A percentile compares a stretch with the other conserved stretches of the same genome.
phyloP scores from a whole-genome alignment of 495 filamentous ascomycete species.

The Aspergillus incahuasiensis region DNA sequence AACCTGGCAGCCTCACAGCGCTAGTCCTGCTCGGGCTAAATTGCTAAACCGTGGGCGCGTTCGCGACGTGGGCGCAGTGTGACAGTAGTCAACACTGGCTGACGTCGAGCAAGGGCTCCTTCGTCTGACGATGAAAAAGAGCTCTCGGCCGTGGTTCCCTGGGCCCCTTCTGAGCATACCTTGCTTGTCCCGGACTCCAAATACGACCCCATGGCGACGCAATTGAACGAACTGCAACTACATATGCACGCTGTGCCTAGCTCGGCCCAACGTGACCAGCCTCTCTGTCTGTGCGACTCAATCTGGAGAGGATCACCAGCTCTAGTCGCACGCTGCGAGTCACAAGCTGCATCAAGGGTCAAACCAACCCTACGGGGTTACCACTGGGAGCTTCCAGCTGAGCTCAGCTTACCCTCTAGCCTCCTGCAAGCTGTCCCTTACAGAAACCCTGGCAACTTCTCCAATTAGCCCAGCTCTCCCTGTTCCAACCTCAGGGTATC shows the following conservation, averaged over 20 bases:
- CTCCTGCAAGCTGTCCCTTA: constrained; percentile 7
- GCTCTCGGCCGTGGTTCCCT: too few relatives aligned
- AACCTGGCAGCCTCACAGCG: constrained; percentile 5
- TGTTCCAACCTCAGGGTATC: neutral
- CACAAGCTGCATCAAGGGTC: neutral
- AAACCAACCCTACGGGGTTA: neutral
- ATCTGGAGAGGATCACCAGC: neutral
- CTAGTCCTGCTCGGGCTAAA: constrained; percentile 2
- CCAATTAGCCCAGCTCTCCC: neutral
- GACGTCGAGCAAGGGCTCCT: neutral
- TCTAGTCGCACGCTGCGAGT: neutral
- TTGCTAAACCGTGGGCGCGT: neutral
- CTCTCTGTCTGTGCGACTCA: neutral
- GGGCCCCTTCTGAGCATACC: neutral
- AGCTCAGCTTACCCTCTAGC: neutral
- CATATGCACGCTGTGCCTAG: neutral
- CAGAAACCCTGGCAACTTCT: constrained; percentile 5
- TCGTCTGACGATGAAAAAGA: neutral
- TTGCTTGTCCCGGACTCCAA: neutral
- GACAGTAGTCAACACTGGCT: neutral
- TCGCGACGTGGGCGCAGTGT: neutral
- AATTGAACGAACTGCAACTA: neutral
- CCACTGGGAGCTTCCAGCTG: neutral
- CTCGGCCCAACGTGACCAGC: neutral
- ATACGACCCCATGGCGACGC: neutral